phyloP scores from a whole-genome alignment of 805 yeast genomes.

The Naumovozyma dairenensis region DNA sequence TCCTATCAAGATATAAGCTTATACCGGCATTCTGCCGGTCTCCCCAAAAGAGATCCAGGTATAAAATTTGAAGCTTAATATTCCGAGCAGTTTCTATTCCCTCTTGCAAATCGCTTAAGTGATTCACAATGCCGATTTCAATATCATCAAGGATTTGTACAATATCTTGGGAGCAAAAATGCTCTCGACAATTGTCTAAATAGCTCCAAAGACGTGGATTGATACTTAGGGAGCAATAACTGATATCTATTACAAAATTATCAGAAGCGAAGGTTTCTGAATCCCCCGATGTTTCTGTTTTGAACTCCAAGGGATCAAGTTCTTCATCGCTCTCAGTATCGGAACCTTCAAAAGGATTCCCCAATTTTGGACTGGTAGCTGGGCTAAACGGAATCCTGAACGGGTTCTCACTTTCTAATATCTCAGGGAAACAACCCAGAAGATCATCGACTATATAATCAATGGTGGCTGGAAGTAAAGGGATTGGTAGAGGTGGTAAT shows the following conservation, averaged over 20 bases:
- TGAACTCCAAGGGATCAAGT: neutral
- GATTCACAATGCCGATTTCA: constrained; percentile 48
- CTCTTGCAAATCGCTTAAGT: constrained; percentile 30
- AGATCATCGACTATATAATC: constrained; percentile 33
- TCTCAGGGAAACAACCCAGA: constrained; percentile 19
- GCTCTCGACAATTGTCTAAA: constrained; percentile 30
- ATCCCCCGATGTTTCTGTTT: neutral
- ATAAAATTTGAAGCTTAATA: constrained; percentile 11
- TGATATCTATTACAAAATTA: constrained; percentile 32
- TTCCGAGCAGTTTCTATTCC: constrained; percentile 9
- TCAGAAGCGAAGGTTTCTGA: constrained; percentile 3
- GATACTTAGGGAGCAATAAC: constrained; percentile 35
- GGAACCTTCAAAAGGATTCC: too few relatives aligned
- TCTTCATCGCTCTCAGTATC: constrained; percentile 1
- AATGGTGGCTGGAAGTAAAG: constrained; percentile 42
- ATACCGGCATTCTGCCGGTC: constrained; percentile 10
- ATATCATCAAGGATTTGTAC: constrained; percentile 51
- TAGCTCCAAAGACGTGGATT: constrained; percentile 29
- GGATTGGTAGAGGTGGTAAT: constrained; percentile 53
- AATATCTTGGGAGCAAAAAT: constrained; percentile 32
- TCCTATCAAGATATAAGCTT: constrained; percentile 13
- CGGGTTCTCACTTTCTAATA: neutral
- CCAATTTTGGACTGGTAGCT: neutral
- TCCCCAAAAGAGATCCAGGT: constrained; percentile 19
- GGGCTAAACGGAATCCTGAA: neutral